Conservation (phyloP, 1,139 yeast species). For the Geotrichum citri-aurantii region DNA sequence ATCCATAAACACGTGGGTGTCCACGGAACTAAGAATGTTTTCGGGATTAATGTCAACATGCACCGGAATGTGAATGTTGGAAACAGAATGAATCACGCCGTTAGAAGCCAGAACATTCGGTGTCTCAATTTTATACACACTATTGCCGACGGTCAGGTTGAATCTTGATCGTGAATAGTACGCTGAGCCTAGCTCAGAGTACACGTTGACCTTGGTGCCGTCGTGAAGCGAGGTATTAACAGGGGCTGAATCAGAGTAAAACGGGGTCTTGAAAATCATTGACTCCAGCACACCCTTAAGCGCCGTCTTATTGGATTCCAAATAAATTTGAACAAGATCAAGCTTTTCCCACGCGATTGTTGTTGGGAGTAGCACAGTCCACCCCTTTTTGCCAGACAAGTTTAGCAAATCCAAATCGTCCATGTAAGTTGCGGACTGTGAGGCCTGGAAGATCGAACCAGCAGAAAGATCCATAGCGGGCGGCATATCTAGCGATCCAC, state of each 20-base stretch:
- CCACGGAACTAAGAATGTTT: slow-evolving; percentile 54
- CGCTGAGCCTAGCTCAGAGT: background rate
- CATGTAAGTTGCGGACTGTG: slow-evolving; percentile 47
- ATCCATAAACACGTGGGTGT: slow-evolving; percentile 41
- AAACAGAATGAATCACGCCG: slow-evolving; percentile 79
- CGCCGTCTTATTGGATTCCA: slow-evolving; percentile 48
- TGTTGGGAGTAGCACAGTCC: slow-evolving; percentile 75
- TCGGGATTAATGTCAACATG: slow-evolving; percentile 48
- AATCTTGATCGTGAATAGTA: slow-evolving; percentile 5
- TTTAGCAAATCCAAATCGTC: slow-evolving; percentile 46
- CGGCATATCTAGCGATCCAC: slow-evolving; percentile 54
- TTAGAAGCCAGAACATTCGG: slow-evolving; percentile 71
- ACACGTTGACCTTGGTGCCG: slow-evolving; percentile 36
- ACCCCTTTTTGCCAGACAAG: slow-evolving; percentile 51
- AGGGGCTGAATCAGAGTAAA: slow-evolving; percentile 59
- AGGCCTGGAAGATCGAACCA: slow-evolving; percentile 50
- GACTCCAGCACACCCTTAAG: slow-evolving; percentile 51
- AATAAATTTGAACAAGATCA: slow-evolving; percentile 56
- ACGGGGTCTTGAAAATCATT: slow-evolving; percentile 53
- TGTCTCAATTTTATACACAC: slow-evolving; percentile 34
- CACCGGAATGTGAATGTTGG: slow-evolving; percentile 53
- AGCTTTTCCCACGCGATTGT: slow-evolving; percentile 66
- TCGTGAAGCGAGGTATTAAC: slow-evolving; percentile 27
- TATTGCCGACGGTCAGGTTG: slow-evolving; percentile 30
- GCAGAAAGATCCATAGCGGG: slow-evolving; percentile 48